A percentile compares a stretch with the other conserved stretches of the same genome.
phyloP scores from a whole-genome alignment of 148 eudicot genomes.

The Nepenthes gracilis region DNA sequence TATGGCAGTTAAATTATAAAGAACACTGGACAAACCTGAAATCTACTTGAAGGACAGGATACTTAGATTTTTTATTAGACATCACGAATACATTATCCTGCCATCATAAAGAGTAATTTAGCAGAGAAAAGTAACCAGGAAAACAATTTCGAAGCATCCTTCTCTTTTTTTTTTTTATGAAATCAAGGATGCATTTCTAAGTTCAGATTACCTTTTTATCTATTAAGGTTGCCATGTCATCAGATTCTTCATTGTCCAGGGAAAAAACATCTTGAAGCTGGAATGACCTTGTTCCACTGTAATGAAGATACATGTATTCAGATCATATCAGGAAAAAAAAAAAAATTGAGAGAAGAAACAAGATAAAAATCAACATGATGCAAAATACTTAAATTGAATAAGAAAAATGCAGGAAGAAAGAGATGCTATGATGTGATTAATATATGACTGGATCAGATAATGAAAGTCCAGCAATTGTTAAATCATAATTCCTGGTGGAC shows the following conservation, averaged over 20 bases:
- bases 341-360: background rate
- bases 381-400: background rate
- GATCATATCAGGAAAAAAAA: constrained; percentile 6
- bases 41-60: constrained; percentile 97
- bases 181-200: background rate
- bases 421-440: background rate
- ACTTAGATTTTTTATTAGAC: constrained; percentile 95
- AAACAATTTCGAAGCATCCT: background rate
- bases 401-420: background rate
- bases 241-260: constrained; percentile 75
- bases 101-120: background rate
- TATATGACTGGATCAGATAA: constrained; percentile 5
- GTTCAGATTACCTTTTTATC: constrained; percentile 54
- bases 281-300: constrained; percentile 76
- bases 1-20: background rate
- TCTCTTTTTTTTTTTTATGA: background rate
- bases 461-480: constrained; percentile 4
- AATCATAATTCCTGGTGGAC: constrained; percentile 7
- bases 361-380: background rate
- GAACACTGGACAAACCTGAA: constrained; percentile 43
- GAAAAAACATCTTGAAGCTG: constrained; percentile 75
- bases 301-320: constrained; percentile 8
- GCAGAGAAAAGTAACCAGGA: background rate
- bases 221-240: constrained; percentile 66
- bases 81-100: constrained; percentile 83